A percentile compares a stretch with the other conserved stretches of the same genome.
These are phyloP conservation scores for Cutaneotrichosporon spelunceum DNA, from an alignment of 1,284 basidiomycete species.

Conservation along the genomic window DNA sequence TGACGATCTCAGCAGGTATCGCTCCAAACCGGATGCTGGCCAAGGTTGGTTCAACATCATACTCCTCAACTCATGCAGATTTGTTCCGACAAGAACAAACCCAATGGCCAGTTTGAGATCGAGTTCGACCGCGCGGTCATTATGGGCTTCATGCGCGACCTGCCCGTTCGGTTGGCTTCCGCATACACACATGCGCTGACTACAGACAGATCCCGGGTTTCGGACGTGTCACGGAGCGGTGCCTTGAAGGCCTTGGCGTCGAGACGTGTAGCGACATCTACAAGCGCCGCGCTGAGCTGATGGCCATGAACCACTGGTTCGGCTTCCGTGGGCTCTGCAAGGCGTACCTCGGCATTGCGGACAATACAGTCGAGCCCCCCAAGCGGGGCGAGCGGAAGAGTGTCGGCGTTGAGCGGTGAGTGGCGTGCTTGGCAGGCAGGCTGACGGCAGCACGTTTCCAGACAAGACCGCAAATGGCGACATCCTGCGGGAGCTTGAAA, in stretches of 20 bases:
- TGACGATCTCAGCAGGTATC: constrained; percentile 92
- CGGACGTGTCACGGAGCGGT: constrained; percentile 78
- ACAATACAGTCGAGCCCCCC: constrained; percentile 71
- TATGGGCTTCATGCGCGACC: constrained; percentile 59
- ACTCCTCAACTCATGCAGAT: constrained; percentile 58
- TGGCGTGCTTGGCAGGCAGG: neutral
- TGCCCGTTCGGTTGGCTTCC: constrained; percentile 41
- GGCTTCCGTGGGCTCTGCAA: constrained; percentile 67
- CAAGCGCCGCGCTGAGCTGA: constrained; percentile 65
- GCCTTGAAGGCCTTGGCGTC: constrained; percentile 79
- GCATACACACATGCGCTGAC: constrained; percentile 11
- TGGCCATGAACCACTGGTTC: constrained; percentile 80
- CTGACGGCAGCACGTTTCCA: constrained; percentile 64
- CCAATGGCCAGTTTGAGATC: constrained; percentile 82
- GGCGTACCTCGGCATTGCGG: constrained; percentile 78
- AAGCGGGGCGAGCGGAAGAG: constrained; percentile 78
- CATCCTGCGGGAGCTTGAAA: constrained; percentile 70
- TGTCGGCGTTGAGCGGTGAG: constrained; percentile 79
- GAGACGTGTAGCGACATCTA: constrained; percentile 87
- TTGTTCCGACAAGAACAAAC: constrained; percentile 94
- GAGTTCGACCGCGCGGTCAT: constrained; percentile 65
- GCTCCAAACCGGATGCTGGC: constrained; percentile 73
- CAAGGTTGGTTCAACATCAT: constrained; percentile 57
- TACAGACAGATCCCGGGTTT: constrained; percentile 67
- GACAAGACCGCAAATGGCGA: constrained; percentile 62